Conservation (phyloP, 73 alveolate species). For the Stentor coeruleus region DNA sequence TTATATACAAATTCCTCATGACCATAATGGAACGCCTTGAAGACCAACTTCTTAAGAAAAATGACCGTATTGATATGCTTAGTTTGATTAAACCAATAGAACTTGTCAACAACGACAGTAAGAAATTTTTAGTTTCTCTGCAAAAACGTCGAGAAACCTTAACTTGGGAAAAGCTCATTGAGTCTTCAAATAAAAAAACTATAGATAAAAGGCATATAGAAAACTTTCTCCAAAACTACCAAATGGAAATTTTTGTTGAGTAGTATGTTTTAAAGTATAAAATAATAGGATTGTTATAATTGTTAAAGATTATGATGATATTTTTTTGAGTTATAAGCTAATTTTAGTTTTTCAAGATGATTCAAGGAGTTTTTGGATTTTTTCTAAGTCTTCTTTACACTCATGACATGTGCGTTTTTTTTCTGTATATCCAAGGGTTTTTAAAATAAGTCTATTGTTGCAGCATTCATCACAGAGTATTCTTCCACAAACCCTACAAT, state of each 20-base stretch:
- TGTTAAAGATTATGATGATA: too few species aligned
- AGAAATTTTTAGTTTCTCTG: background rate
- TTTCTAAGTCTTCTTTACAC: too few species aligned
- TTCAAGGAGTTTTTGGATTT: too few species aligned
- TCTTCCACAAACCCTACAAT: too few species aligned
- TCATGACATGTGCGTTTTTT: too few species aligned
- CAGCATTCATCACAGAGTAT: too few species aligned
- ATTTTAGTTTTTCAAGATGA: too few species aligned
- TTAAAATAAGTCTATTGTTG: too few species aligned
- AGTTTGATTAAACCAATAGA: background rate
- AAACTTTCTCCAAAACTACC: background rate
- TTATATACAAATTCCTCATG: background rate
- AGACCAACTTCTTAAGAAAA: background rate
- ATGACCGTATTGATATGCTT: background rate
- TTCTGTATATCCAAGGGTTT: too few species aligned
- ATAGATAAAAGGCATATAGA: background rate
- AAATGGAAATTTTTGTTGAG: background rate
- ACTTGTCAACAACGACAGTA: background rate
- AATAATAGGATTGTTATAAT: too few species aligned
- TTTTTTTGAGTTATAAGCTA: too few species aligned
- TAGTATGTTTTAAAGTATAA: background rate
- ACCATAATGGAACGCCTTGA: background rate
- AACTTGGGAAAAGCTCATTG: slow-evolving; percentile 21
- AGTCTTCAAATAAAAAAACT: background rate
- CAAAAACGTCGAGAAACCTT: background rate